Base-by-base conservation (phyloP, 495 filamentous ascomycete species). In the Lasiosphaeria hispida region DNA sequence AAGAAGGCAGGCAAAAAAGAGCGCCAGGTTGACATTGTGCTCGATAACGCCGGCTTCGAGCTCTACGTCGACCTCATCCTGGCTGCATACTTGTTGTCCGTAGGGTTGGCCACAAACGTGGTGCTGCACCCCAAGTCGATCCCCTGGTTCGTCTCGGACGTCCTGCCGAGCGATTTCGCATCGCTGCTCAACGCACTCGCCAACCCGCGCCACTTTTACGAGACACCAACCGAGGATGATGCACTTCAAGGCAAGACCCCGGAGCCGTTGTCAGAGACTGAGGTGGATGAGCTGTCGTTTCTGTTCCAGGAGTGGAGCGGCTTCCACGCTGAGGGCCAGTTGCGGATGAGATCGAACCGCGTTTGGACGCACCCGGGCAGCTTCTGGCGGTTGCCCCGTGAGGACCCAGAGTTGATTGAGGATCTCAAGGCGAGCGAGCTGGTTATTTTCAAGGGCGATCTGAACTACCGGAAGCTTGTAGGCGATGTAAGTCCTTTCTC, bases 141-240 rank as follows among this genome's bases (percentile, higher is more conserved):
- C 50, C 94, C 94, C 0, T 98, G 94, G 94, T 98, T 97, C 63
- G 94, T 98, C 44, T 96, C 91, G 0, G 94, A 98, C 63, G 94
- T 97, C 10, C 71, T 96, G 10, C 90, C 92, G 0, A 79, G 73
- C 19, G 94, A 98, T 66, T 96, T 98, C 62, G 80, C 77, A 0
- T 83, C 88, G 51, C 80, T 98, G 4, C 82, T 97, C 17, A 83
- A 80, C 49, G 87, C 86, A 3, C 80, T 97, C n/a, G 80, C 84
- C 4, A 78, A 85, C 57, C 88, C 94, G 0, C 81, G 85, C 62
- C 42, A 70, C 5, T 96, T 96, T 75, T 97, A 92, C 70, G 75
- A 81, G 48, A 85, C 83, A 3, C 80, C 84, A 0, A 77, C 84
- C 7, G 88, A 91, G 34, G 89, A 93, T 10, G 80, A 86, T 3